Conservation (phyloP, 352 stramenopile genomes). For the Globisporangium polare region DNA sequence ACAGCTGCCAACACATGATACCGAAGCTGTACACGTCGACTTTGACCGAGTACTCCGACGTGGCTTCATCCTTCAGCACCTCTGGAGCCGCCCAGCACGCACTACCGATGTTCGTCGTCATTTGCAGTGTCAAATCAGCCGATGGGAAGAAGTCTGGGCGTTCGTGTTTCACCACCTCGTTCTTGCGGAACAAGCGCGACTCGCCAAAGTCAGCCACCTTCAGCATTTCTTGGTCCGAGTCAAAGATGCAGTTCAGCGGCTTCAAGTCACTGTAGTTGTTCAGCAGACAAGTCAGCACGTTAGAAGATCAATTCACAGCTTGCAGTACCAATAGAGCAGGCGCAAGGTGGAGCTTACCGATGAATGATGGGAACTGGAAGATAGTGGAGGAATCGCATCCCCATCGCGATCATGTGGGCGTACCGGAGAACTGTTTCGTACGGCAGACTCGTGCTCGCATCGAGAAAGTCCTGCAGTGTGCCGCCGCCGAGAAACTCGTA, state of each 20-base stretch:
- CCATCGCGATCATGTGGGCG: slow-evolving; percentile 76
- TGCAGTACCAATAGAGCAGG: not conserved
- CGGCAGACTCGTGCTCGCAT: slow-evolving; percentile 37
- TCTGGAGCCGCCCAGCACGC: slow-evolving; percentile 77
- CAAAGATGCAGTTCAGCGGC: slow-evolving; percentile 81
- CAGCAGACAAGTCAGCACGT: not conserved
- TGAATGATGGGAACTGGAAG: slow-evolving; percentile 76
- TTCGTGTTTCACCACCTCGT: slow-evolving; percentile 41
- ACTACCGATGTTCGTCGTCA: slow-evolving; percentile 81
- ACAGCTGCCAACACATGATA: slow-evolving; percentile 84
- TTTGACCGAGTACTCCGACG: slow-evolving; percentile 73
- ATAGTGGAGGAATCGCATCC: slow-evolving; percentile 76
- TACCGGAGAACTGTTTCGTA: slow-evolving; percentile 71
- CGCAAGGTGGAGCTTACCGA: slow-evolving; percentile 22
- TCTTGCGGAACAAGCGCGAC: slow-evolving; percentile 64
- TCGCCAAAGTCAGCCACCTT: slow-evolving; percentile 82
- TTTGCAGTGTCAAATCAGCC: slow-evolving; percentile 61
- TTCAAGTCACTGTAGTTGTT: slow-evolving; percentile 50
- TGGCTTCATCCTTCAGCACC: slow-evolving; percentile 65
- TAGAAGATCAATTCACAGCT: not conserved
- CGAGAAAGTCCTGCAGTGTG: slow-evolving; percentile 77
- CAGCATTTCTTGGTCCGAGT: slow-evolving; percentile 68
- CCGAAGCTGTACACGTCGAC: slow-evolving; percentile 86
- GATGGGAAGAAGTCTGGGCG: slow-evolving; percentile 56
- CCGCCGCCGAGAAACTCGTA: slow-evolving; percentile 76